Conservation (phyloP, 2,329 filamentous ascomycete species). For the Zasmidium angulare region DNA sequence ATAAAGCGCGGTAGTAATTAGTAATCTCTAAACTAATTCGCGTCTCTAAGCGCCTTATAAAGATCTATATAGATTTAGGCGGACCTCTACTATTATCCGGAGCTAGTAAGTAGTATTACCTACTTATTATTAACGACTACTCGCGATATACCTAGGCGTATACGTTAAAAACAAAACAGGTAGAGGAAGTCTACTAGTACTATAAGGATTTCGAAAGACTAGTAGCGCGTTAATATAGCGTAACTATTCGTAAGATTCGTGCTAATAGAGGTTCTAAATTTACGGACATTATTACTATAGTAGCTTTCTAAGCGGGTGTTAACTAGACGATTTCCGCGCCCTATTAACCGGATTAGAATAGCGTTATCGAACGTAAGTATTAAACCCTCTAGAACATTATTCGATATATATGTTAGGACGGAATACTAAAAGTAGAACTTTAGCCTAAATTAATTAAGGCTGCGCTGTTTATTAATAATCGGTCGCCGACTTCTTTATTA, state of each 20-base stretch:
- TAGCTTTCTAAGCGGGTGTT: neutral
- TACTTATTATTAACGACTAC: no score
- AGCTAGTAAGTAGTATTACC: neutral
- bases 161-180: neutral
- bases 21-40: neutral
- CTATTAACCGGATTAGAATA: neutral
- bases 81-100: neutral
- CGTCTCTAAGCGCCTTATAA: neutral
- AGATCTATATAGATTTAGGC: constrained; percentile 4
- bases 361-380: no score
- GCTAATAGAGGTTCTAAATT: neutral
- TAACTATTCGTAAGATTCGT: neutral
- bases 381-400: constrained; percentile 6
- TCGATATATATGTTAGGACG: constrained; percentile 1
- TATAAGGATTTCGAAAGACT: neutral
- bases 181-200: neutral
- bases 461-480: neutral
- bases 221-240: neutral
- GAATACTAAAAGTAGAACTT: neutral
- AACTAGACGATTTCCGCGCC: neutral
- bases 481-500: neutral
- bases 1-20: neutral
- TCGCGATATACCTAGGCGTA: no score
- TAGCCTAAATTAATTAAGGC: constrained; percentile 1
- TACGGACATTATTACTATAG: neutral